Evolutionary conservation across 208 protist genomes (phyloP).

Genomic region (Polymyxa betae): DNA sequence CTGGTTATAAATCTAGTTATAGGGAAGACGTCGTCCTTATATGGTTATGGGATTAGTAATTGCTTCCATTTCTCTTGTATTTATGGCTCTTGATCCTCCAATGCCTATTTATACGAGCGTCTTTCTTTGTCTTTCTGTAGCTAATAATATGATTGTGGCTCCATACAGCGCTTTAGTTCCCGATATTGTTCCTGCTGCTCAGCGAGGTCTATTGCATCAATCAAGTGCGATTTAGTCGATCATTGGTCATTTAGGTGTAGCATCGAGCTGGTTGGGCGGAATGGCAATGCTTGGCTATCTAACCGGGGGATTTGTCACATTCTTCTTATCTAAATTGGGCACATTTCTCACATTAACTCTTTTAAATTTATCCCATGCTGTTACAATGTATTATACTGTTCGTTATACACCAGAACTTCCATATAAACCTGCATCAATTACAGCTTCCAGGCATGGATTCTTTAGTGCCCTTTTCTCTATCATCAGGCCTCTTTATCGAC

Average conservation of each 20-base stretch:
- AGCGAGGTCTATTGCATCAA: not conserved
- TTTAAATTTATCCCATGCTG: not conserved
- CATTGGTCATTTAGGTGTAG: not conserved
- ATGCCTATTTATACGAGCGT: conserved; percentile 37
- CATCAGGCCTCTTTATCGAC: not conserved
- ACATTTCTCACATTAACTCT: not conserved
- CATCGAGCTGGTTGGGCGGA: not conserved
- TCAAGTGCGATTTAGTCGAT: not conserved
- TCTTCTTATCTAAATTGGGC: not conserved
- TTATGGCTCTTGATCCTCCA: conserved; percentile 7
- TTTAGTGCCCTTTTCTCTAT: not conserved
- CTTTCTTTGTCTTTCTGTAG: not conserved
- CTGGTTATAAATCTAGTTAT: not conserved
- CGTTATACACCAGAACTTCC: not conserved
- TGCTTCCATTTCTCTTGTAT: not conserved
- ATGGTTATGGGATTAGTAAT: not conserved
- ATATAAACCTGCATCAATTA: not conserved
- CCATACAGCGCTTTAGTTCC: conserved; percentile 50
- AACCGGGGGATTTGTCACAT: not conserved
- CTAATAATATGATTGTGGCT: conserved; percentile 43
- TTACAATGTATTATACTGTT: not conserved
- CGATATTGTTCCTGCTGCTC: not conserved
- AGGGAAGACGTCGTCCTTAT: not conserved
- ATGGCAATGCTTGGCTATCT: conserved; percentile 40
- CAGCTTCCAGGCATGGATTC: not conserved